Evolutionary conservation across 2,329 filamentous ascomycete genomes (phyloP), one percentile per base, ranked within the genome.

Genomic region (Aplosporella prunicola): DNA sequence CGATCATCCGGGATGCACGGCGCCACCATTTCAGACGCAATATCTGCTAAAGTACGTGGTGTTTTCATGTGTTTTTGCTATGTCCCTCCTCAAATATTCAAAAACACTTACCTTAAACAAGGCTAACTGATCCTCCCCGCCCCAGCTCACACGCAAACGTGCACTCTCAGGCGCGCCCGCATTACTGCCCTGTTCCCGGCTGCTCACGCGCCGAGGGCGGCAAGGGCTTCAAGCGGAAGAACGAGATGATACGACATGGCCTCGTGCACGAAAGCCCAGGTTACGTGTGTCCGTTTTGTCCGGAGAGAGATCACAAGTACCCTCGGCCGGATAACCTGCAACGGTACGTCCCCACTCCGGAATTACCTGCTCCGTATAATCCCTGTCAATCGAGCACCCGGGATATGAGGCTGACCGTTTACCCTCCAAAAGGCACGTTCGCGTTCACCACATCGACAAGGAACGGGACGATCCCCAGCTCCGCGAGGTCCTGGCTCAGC

Each of bases 251-350:
- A 43, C 66, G 76, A n/a, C 76, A 80, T 51, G 88, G 89, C 1
- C 72, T 96, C 3, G 91, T 96, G 4, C 91, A 98, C 53, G 81
- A 87, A 47, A 93, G 86, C 6, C 91, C 91, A 1, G 89, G 89
- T 43, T 98, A 96, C 52, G 79, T 94, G 20, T 98, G 91, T 58
- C 91, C 91, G 0, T 96, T 95, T 55, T 98, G 91, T 58, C 83
- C 86, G 1, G 87, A 94, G 52, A 74, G 87, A 47, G 87, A 95
- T 56, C 89, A 95, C 59, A 88, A 82, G 55, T 96, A 96, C 57
- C 91, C 91, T 5, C 72, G 91, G 48, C 91, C 91, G 22, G 91
- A 98, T 58, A 96, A 96, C 67, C 66, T 98, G 39, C 89, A 95
- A 66, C 78, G 89, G 85, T 93, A 69, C 47, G 72, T 57, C 17